Percentiles rank a stretch among this genome's conserved stretches.
Evolutionary conservation across 1,284 basidiomycete species (phyloP).

Genomic region (Coniophora puteana): DNA sequence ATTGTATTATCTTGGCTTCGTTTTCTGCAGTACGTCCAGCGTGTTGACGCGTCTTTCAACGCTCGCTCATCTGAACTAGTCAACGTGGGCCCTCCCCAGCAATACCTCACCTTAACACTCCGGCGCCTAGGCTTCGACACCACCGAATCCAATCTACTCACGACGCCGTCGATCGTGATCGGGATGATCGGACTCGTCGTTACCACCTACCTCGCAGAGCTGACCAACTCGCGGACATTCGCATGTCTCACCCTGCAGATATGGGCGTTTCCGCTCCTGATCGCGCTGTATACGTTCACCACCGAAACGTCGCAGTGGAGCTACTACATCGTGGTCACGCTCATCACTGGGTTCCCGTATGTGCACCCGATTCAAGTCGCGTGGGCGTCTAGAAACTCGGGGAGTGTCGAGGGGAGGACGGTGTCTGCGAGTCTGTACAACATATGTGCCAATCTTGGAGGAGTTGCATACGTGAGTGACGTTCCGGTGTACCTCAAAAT

Average conservation of each 20-base stretch:
- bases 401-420: constrained; percentile 53
- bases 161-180: constrained; percentile 42
- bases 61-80: constrained; percentile 25
- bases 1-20: constrained; percentile 43
- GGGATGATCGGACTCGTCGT: constrained; percentile 41
- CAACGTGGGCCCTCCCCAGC: constrained; percentile 42
- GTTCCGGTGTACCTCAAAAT: not conserved
- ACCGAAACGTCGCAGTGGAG: constrained; percentile 53
- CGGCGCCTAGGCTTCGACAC: constrained; percentile 51
- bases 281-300: constrained; percentile 54
- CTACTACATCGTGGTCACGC: constrained; percentile 51
- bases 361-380: constrained; percentile 49
- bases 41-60: not conserved
- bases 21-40: constrained; percentile 35
- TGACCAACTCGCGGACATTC: constrained; percentile 49
- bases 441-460: constrained; percentile 59
- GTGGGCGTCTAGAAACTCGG: constrained; percentile 61
- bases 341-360: constrained; percentile 51
- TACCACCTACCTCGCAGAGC: constrained; percentile 50
- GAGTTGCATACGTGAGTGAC: constrained; percentile 43
- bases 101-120: constrained; percentile 51
- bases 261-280: constrained; percentile 59
- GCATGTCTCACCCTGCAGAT: constrained; percentile 52
- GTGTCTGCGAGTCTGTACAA: constrained; percentile 58
- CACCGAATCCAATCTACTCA: constrained; percentile 46